phyloP scores from a whole-genome alignment of 2,329 filamentous ascomycete species.

The Stagonosporopsis chrysanthemi region DNA sequence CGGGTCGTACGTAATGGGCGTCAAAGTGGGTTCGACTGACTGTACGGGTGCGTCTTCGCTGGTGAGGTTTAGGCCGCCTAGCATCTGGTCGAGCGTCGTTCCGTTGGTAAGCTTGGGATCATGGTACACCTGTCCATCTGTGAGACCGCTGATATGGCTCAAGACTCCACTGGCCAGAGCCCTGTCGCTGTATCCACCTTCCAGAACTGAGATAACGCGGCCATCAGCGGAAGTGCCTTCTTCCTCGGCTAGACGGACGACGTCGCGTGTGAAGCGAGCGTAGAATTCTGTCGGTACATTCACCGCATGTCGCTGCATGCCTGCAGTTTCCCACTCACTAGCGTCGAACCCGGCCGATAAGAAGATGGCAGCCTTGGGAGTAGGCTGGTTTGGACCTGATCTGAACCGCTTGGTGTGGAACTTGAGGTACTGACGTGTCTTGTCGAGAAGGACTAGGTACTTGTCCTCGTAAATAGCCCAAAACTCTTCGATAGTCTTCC shows the following conservation, averaged over 20 bases:
- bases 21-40: conserved; percentile 29
- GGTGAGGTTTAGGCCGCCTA: conserved; percentile 52
- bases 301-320: conserved; percentile 95
- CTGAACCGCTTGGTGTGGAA: conserved; percentile 72
- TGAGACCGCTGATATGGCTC: conserved; percentile 87
- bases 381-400: conserved; percentile 63
- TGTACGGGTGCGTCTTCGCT: conserved; percentile 30
- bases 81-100: conserved; percentile 62
- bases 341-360: conserved; percentile 96
- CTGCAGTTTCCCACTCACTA: conserved; percentile 88
- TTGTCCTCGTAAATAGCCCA: conserved; percentile 85
- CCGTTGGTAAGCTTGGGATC: conserved; percentile 51
- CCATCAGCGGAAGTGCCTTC: conserved; percentile 80
- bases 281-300: conserved; percentile 98
- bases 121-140: conserved; percentile 58
- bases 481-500: conserved; percentile 84
- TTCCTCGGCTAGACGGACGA: conserved; percentile 82
- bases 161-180: conserved; percentile 87
- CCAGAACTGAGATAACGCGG: conserved; percentile 88
- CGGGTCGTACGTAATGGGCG: conserved; percentile 47
- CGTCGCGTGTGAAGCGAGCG: conserved; percentile 84
- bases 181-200: conserved; percentile 94
- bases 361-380: conserved; percentile 87
- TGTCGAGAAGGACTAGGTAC: conserved; percentile 79
- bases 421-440: conserved; percentile 79